These are phyloP conservation scores for Trypanosoma cruzi DNA, from an alignment of 208 protist species.

Conservation along the genomic window DNA sequence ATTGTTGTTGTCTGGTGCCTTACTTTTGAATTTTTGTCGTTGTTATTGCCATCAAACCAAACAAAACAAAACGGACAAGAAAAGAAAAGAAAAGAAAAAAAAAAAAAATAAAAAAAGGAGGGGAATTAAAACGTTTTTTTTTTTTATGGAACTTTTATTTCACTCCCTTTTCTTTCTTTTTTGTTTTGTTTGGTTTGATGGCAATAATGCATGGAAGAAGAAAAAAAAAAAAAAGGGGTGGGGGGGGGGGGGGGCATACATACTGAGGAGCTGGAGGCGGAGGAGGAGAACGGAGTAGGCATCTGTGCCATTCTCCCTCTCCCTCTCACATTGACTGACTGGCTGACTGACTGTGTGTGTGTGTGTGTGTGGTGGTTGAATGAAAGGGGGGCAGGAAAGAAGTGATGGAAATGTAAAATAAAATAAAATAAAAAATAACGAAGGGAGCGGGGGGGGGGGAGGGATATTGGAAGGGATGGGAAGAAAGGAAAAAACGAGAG, in stretches of 20 bases:
- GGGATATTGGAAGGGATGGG: neutral
- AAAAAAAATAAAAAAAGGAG: too few species aligned
- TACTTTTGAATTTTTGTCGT: neutral
- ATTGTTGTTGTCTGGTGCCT: too few species aligned
- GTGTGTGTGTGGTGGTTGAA: neutral
- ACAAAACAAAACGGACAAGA: neutral
- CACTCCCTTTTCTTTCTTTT: neutral
- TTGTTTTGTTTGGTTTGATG: too few species aligned
- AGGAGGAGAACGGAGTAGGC: neutral
- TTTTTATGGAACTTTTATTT: too few species aligned
- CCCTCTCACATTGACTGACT: too few species aligned
- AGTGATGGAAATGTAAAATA: neutral
- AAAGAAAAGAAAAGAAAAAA: neutral
- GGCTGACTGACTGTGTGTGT: neutral
- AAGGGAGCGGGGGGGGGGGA: neutral
- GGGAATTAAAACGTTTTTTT: too few species aligned
- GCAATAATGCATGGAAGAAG: too few species aligned
- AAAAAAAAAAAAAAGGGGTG: too few species aligned
- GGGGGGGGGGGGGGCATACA: too few species aligned
- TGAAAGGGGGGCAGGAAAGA: neutral
- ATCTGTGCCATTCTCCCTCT: neutral
- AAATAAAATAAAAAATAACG: neutral
- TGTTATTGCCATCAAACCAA: neutral
- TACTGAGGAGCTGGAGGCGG: too few species aligned
- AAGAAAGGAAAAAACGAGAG: neutral